phyloP scores from a whole-genome alignment of 2,329 filamentous ascomycete genomes.

The Chaetothyriales sp. region DNA sequence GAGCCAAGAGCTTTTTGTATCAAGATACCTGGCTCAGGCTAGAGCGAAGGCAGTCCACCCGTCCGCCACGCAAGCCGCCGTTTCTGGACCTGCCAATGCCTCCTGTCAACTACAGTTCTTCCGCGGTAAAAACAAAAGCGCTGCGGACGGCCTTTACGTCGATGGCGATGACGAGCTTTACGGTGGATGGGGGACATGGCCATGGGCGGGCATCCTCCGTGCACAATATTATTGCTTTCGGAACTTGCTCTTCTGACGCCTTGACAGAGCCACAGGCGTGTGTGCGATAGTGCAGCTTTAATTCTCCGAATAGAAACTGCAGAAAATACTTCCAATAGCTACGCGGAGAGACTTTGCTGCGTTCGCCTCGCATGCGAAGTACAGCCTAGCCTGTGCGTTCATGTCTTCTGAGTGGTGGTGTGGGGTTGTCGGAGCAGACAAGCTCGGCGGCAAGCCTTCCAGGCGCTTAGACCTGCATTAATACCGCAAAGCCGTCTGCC shows the following conservation, averaged over 20 bases:
- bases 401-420: neutral
- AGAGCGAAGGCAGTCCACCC: neutral
- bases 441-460: conserved; percentile 5
- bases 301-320: conserved; percentile 5
- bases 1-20: neutral
- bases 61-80: neutral
- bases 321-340: conserved; percentile 1
- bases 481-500: neutral
- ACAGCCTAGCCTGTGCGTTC: neutral
- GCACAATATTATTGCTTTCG: neutral
- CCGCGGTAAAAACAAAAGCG: neutral
- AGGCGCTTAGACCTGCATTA: conserved; percentile 12
- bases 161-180: no score
- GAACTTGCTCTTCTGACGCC: neutral
- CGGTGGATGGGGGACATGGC: neutral
- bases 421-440: neutral
- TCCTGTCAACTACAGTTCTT: neutral
- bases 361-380: neutral
- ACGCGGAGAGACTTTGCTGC: neutral
- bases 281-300: neutral
- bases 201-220: neutral
- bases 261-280: neutral
- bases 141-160: neutral
- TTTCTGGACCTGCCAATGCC: neutral
- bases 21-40: neutral